Conservation (phyloP, 2,329 filamentous ascomycete genomes). For the Cladosporium sp. region DNA sequence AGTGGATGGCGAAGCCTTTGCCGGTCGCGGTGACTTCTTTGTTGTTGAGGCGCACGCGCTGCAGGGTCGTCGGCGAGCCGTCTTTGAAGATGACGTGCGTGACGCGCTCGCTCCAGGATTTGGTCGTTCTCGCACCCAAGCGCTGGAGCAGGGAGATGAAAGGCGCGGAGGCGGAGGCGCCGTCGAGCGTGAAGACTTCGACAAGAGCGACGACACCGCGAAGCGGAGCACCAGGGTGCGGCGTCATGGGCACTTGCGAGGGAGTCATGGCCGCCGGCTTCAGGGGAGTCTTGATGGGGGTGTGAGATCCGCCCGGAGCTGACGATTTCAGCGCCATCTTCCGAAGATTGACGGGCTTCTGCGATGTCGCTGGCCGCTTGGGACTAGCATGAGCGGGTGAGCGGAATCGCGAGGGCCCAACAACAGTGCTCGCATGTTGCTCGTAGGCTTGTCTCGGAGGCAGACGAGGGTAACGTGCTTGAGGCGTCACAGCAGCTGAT, state of each 20-base stretch:
- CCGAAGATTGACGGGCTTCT: slow-evolving; percentile 16
- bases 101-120: slow-evolving; percentile 30
- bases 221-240: slow-evolving; percentile 30
- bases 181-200: slow-evolving; percentile 32
- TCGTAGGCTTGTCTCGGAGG: slow-evolving; percentile 4
- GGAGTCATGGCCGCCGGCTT: slow-evolving; percentile 22
- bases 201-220: slow-evolving; percentile 29
- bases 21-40: slow-evolving; percentile 22
- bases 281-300: slow-evolving; percentile 27
- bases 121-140: slow-evolving; percentile 31
- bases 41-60: slow-evolving; percentile 29
- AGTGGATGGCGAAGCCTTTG: slow-evolving; percentile 24
- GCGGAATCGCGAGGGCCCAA: slow-evolving; percentile 9
- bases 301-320: slow-evolving; percentile 16
- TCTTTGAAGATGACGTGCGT: slow-evolving; percentile 35
- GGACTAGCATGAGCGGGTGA: slow-evolving; percentile 8
- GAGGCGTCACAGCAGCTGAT: neutral
- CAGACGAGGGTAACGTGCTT: slow-evolving; percentile 6
- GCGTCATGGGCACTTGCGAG: slow-evolving; percentile 28
- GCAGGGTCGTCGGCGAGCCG: slow-evolving; percentile 30
- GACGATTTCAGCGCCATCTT: slow-evolving; percentile 23
- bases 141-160: slow-evolving; percentile 30
- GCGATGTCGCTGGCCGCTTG: slow-evolving; percentile 7
- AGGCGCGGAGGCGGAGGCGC: slow-evolving; percentile 29
- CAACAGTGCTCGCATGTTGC: slow-evolving; percentile 1